Base-by-base conservation (phyloP, 768 basidiomycete species). In the Pulveroboletus sp. region DNA sequence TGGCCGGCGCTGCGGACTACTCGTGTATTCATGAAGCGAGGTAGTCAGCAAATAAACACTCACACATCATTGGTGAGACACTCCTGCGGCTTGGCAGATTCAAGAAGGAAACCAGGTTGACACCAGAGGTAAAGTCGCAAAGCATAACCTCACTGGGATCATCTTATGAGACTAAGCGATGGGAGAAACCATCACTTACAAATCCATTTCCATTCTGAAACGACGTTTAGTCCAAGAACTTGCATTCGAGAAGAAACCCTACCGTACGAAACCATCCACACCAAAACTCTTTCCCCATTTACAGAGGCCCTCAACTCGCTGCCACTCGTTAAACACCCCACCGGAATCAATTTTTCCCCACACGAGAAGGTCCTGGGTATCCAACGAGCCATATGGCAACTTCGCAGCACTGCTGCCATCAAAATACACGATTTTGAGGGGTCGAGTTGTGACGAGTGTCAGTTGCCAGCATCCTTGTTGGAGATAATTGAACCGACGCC, bases 141-240 rank as follows among this genome's bases (percentile, higher is more conserved):
- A 77, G 60, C 70, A 76, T 75, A 14, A 76, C 60, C 58, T 79
- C 78, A 49, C 75, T 78, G 39, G 34, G 21, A 24, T 19, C n/a
- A 14, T 25, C 11, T 36, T 21, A 33, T 20, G 29, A 12, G 21
- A 16, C 24, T 3, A 12, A 23, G 14, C 2, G 13, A 12, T 16
- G 21, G 20, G 13, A 4, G 6, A 45, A 17, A 35, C n/a, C 2
- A 13, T 21, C 6, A 63, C 75, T 55, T 51, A 77, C 75, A 80
- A 77, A 52, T 75, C 69, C 68, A 72, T 70, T 67, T 76, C 73
- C 76, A 76, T 76, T 50, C 73, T 76, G 31, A 8, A 19, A 34
- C 38, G 7, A n/a, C n/a, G 16, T 21, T 45, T 19, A 40, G 13
- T n/a, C 4, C 32, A 43, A 10, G 20, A 25, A 32, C 11, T n/a